Evolutionary conservation across 78 protist genomes (phyloP), one percentile per base, ranked within the genome.

Genomic region (Creolimax fragrantissima): DNA sequence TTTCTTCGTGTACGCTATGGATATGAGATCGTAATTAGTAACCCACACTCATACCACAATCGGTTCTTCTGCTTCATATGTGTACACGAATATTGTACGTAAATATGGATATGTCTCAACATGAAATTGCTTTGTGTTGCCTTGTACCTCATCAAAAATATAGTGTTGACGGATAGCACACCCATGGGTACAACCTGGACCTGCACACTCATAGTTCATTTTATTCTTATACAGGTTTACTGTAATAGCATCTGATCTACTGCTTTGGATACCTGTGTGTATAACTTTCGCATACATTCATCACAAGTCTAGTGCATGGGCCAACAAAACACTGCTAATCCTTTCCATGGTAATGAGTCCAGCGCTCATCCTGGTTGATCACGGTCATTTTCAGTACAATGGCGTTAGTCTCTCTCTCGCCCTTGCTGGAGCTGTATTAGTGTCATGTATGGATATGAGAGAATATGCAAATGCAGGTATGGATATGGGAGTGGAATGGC

Each of bases 341-440:
- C 39, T 58, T 17, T 17, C 39, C 74, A 58, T 58, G 74, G 24
- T 96, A 41, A 44, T 97, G 35, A 95, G 94, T n/a, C 98, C 98
- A 2, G 43, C 93, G 2, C 45, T 97, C 4, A 4, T 97, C n/a
- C 66, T 97, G 4, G 97, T 96, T 42, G 99, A 97, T 81, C 98
- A 97, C 92, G 99, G 98, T 37, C 99, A 98, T 91, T 98, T 98
- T 45, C 99, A 98, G 95, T 95, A 94, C 96, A 98, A 98, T 84
- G 42, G 92, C 66, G 84, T 95, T 43, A 43, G 93, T 11, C 93
- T 98, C n/a, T 98, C 99, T 5, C 95, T 98, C 3, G 42, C 95
- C 37, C 44, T 36, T 0, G 81, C 89, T 2, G 42, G 32, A 44
- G 11, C 37, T 35, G 39, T 58, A 24, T 24, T 58, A n/a, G 74